A percentile compares a stretch with the other conserved stretches of the same genome.
These are phyloP conservation scores for Exophiala aquamarina DNA, from an alignment of 2,329 filamentous ascomycete species.

Conservation along the genomic window DNA sequence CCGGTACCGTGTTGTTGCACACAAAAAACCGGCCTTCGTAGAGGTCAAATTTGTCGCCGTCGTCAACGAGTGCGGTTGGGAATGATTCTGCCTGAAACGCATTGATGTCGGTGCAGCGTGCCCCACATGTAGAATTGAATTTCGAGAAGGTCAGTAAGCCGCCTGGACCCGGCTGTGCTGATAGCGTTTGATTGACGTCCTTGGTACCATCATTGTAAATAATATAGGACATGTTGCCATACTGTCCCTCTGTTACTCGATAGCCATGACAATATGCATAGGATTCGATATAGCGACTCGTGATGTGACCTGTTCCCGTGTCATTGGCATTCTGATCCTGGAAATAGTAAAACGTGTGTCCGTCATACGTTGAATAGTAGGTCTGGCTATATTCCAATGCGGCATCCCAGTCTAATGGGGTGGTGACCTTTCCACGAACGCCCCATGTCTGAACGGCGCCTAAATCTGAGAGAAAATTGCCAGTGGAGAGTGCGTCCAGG, in stretches of 20 bases:
- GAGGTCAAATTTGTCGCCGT: slow-evolving; percentile 4
- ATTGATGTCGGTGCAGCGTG: slow-evolving; percentile 18
- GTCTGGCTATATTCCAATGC: slow-evolving; percentile 21
- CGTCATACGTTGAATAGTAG: slow-evolving; percentile 12
- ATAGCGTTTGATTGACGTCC: slow-evolving; percentile 18
- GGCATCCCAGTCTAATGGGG: slow-evolving; percentile 4
- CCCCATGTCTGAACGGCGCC: slow-evolving; percentile 18
- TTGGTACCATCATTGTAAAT: slow-evolving; percentile 21
- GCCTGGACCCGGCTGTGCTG: slow-evolving; percentile 14
- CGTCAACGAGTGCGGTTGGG: not conserved
- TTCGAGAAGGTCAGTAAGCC: slow-evolving; percentile 16
- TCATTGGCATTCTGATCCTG: slow-evolving; percentile 20
- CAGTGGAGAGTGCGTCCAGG: slow-evolving; percentile 13
- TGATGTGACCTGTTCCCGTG: not conserved
- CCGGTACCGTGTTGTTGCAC: slow-evolving; percentile 24
- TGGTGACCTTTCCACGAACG: slow-evolving; percentile 19
- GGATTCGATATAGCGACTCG: slow-evolving; percentile 15
- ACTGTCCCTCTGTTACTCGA: slow-evolving; percentile 15
- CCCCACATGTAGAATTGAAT: slow-evolving; percentile 23
- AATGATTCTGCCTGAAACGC: slow-evolving; percentile 17
- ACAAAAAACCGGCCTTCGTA: slow-evolving; percentile 15
- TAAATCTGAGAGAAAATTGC: slow-evolving; percentile 13
- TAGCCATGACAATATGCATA: slow-evolving; percentile 19
- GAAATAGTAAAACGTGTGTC: slow-evolving; percentile 21
- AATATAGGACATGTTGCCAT: slow-evolving; percentile 22